Evolutionary conservation across 768 basidiomycete genomes (phyloP).

Genomic region (Naganishia vaughanmartiniae): DNA sequence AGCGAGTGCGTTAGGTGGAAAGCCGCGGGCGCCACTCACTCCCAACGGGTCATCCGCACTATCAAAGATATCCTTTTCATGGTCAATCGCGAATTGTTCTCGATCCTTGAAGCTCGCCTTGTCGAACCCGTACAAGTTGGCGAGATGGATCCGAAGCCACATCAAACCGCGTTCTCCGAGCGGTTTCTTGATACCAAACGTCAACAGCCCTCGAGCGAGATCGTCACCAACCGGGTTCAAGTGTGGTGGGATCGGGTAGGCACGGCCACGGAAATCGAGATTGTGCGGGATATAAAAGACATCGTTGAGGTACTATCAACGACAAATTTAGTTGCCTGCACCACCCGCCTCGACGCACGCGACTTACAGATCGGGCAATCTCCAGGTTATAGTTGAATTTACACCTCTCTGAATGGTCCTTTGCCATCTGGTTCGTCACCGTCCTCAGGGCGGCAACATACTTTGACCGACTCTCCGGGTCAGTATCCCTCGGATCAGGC

Average conservation of each 20-base stretch:
- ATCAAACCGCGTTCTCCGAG: slow-evolving; percentile 79
- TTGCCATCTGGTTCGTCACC: slow-evolving; percentile 63
- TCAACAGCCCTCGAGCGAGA: slow-evolving; percentile 74
- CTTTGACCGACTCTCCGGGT: slow-evolving; percentile 61
- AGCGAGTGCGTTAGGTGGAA: background rate
- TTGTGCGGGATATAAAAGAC: slow-evolving; percentile 91
- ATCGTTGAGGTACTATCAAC: slow-evolving; percentile 67
- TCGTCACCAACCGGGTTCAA: slow-evolving; percentile 95
- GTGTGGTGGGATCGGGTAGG: slow-evolving; percentile 94
- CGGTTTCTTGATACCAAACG: slow-evolving; percentile 73
- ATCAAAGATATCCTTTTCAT: slow-evolving; percentile 74
- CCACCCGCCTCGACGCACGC: background rate
- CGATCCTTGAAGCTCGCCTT: slow-evolving; percentile 93
- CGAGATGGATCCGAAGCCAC: slow-evolving; percentile 93
- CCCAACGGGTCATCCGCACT: slow-evolving; percentile 75
- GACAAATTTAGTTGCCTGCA: background rate
- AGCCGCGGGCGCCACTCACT: slow-evolving; percentile 54
- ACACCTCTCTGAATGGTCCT: slow-evolving; percentile 87
- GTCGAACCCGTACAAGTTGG: slow-evolving; percentile 89
- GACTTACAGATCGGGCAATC: slow-evolving; percentile 68
- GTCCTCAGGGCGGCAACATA: slow-evolving; percentile 62
- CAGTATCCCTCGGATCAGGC: slow-evolving; percentile 56
- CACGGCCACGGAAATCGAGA: slow-evolving; percentile 93
- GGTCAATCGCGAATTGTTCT: slow-evolving; percentile 70
- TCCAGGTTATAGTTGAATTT: slow-evolving; percentile 95